Base-by-base conservation (phyloP, 116 monocot species). In the Thalassia testudinum region DNA sequence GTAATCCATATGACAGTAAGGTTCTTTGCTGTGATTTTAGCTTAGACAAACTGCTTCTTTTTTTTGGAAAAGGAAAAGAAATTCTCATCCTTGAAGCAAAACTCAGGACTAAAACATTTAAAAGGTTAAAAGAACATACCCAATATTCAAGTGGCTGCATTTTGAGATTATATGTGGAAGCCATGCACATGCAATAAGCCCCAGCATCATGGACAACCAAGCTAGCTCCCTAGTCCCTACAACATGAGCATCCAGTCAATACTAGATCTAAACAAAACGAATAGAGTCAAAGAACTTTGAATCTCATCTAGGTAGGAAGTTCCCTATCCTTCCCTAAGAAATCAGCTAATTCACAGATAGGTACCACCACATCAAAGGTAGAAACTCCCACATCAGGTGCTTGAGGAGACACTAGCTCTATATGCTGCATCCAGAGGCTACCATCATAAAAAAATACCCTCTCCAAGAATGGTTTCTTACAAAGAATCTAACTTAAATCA, bases 101-200 rank as follows among this genome's bases (percentile, higher is more conserved):
- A 38, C 13, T 7, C 2, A 17, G 17, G 23, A 52, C 20, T 52
- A 17, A 52, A 16, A 1, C 51, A 25, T 24, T 27, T 52, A 24
- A 52, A 52, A 21, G 52, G 27, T 52, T 26, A 26, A 54, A 19
- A 34, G 14, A 54, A 29, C 57, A 43, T 75, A 95, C 95, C 97
- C 97, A 97, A 52, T 89, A 97, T 49, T 89, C 97, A 24, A 89
- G 89, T 20, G 97, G 97, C 24, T 89, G 69, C 97, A 97, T 77
- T 58, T 89, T 97, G 26, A 97, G 64, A 58, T 89, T 97, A 52
- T 97, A 97, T 5, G 82, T 97, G 12, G 97, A 97, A 24, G 97
- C 97, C 97, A 97, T 97, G 72, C 97, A 89, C 97, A 97, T 97
- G 70, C 97, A 97, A 53, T 97, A 97, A 28, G 89, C 89, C 65